Evolutionary conservation across 257 asterid species (phyloP), one percentile per base, ranked within the genome.

Genomic region (Nicotiana sylvestris): DNA sequence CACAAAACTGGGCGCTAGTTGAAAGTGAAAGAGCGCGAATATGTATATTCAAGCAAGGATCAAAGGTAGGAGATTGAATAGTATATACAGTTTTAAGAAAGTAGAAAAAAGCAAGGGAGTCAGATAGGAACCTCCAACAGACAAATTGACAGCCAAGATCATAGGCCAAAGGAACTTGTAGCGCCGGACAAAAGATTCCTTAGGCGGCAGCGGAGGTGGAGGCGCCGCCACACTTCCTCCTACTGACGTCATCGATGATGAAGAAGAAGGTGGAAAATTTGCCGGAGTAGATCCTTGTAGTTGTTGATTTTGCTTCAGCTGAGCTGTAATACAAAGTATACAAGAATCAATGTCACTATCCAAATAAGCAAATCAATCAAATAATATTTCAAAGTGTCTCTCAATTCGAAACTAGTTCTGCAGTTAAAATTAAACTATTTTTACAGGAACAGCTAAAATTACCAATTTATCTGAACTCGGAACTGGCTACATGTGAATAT

Each of bases 151-250:
- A 56, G 86, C 92, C 91, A 95, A 69, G 60, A 93, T 89, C 78
- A 94, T 86, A 70, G 97, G 95, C 92, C 91, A 89, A 74, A 91
- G 60, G 84, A 90, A 91, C 93, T 84, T 92, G 83, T 89, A 89
- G 37, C 97, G 96, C 30, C 95, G 93, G 33, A 78, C 27, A 55
- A 92, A 85, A 3, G 98, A 87, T 86, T 91, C 97, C 91, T 88
- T 90, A 2, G 81, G 86, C 6, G 83, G 92, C 68, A 83, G 90
- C 1, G 87, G 86, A 5, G 85, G 88, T 0, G 92, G 85, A 1
- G 90, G 86, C 17, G 67, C 39, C 3, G 76, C 9, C 0, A 74
- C n/a, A 82, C 88, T 80, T 53, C 81, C 89, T 37, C 86, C 76
- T 64, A 89, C 12, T 3, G 78, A 67, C 43, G 90, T 82, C 91